Evolutionary conservation across 1,284 basidiomycete genomes (phyloP), one percentile per base, ranked within the genome.

Genomic region (Omphalotus olearius): DNA sequence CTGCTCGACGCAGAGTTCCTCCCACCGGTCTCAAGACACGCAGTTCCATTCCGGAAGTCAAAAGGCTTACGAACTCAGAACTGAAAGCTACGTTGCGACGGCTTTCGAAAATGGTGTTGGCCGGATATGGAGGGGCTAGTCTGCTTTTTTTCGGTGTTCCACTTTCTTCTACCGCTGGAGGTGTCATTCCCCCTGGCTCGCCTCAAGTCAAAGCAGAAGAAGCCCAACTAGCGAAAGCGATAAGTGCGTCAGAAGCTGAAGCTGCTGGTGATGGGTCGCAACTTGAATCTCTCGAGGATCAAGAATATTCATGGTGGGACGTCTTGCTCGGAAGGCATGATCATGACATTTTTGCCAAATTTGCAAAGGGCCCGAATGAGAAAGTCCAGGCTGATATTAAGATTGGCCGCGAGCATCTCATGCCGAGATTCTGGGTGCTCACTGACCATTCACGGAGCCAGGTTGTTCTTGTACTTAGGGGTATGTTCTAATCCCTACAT

Each of bases 401-500:
- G 33, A 74, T 84, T 30, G 85, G 86, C n/a, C 71, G 77, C 45
- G 82, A 85, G 58, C 76, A 79, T 53, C 74, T 82, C 56, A 85
- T 90, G 81, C 88, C 88, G 1, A 74, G 88, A 39, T 91, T 85
- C 64, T 91, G 88, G 87, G 83, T 91, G 1, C 71, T 91, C 28
- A 87, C 85, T 0, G 88, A 91, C 62, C 84, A 91, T 62, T 74
- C 74, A 30, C 73, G 88, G 38, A 70, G 69, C 9, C 83, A 91
- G 63, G 77, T 91, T 44, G 85, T 91, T 1, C 76, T 91, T 36
- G 85, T 91, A 35, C 71, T 90, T 38, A 73, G 87, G 64, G 86
- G 80, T 78, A 36, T 26, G 55, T 56, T 17, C 42, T 23, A 26
- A 13, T 18, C n/a, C 25, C 13, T 33, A 6, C 53, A 54, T 47